Conservation (phyloP, 768 basidiomycete species). For the Podaxis sp. region DNA sequence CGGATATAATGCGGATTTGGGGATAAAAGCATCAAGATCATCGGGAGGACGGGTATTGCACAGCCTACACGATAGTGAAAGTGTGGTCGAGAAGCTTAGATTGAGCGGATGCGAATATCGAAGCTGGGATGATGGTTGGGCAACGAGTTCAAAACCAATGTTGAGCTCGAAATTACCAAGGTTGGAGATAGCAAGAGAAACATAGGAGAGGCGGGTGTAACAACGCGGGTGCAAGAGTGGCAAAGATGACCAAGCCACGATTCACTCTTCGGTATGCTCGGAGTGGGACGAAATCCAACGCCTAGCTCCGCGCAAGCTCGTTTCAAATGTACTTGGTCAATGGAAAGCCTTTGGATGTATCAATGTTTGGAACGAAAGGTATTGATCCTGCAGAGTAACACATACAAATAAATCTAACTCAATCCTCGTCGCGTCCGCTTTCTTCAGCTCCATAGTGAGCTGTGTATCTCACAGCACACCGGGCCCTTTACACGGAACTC, state of each 20-base stretch:
- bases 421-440: background rate
- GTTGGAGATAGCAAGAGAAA: too few relatives aligned
- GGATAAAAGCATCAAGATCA: background rate
- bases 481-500: background rate
- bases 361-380: background rate
- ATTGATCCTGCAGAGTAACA: background rate
- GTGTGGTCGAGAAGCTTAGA: background rate
- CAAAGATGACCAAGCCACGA: background rate
- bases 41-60: background rate
- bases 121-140: background rate
- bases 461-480: too few relatives aligned
- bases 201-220: too few relatives aligned
- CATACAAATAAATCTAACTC: background rate
- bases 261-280: background rate
- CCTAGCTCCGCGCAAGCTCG: too few relatives aligned
- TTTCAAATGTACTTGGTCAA: background rate
- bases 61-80: background rate
- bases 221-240: too few relatives aligned
- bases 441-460: background rate
- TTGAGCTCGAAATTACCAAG: background rate
- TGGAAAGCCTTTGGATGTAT: too few relatives aligned
- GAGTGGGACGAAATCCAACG: background rate
- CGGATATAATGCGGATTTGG: constrained; percentile 1
- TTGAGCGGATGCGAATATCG: background rate
- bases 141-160: background rate